Conservation (phyloP, 495 filamentous ascomycete species). For the Astrocystis sublimbata region DNA sequence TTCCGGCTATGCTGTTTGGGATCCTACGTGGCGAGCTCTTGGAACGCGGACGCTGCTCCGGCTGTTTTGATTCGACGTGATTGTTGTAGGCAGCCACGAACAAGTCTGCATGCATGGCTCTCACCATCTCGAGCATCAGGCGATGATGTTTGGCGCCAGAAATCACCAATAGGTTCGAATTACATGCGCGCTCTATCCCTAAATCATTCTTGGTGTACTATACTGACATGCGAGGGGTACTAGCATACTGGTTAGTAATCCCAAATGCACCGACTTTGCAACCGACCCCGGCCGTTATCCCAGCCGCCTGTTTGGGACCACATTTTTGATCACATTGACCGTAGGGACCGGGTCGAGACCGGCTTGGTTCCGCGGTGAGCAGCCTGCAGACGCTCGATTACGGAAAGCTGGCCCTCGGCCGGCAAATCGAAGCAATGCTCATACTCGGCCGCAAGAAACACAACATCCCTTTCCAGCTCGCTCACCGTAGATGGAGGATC, state of each 20-base stretch:
- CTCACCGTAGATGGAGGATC: constrained; percentile 62
- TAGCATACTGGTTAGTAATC: not conserved
- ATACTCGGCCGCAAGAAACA: too few species aligned
- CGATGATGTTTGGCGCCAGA: constrained; percentile 1
- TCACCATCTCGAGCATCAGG: not conserved
- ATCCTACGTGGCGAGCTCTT: constrained; percentile 9
- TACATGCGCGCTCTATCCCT: constrained; percentile 17
- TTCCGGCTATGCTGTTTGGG: not conserved
- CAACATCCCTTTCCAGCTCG: constrained; percentile 8
- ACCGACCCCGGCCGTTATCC: constrained; percentile 11
- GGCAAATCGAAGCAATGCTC: constrained; percentile 2
- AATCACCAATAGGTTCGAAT: not conserved
- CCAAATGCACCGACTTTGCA: constrained; percentile 9
- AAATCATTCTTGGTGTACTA: constrained; percentile 10
- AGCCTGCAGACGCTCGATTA: constrained; percentile 15
- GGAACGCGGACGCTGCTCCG: not conserved
- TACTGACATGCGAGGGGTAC: not conserved
- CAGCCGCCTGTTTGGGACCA: constrained; percentile 17
- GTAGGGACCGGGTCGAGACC: not conserved
- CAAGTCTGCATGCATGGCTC: not conserved
- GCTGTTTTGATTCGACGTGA: not conserved
- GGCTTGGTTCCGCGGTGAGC: constrained; percentile 3
- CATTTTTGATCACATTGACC: constrained; percentile 10
- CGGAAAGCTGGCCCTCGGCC: constrained; percentile 12
- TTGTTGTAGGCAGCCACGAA: not conserved